A percentile compares a stretch with the other conserved stretches of the same genome.
Conservation (phyloP, 106 monocot genomes). For the Triglochin maritima region DNA sequence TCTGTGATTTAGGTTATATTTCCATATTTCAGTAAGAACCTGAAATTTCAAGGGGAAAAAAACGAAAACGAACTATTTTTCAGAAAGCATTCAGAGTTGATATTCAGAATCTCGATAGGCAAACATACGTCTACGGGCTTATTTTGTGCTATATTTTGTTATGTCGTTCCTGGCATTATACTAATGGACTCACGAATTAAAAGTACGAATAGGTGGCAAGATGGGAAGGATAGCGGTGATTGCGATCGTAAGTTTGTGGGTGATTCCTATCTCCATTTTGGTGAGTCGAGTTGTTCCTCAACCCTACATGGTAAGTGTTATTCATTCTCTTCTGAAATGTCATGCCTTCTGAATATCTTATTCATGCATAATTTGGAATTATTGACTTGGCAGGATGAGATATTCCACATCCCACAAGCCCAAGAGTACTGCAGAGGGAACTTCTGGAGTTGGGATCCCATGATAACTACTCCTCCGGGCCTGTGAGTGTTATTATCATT, state of each 20-base stretch:
- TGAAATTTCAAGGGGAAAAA: too few relatives aligned
- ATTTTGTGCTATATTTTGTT: too few relatives aligned
- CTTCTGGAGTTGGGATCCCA: constrained; percentile 85
- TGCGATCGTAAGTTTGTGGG: constrained; percentile 41
- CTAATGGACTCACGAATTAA: too few relatives aligned
- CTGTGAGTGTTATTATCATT: constrained; percentile 34
- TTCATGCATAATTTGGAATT: too few relatives aligned
- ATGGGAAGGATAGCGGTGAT: constrained; percentile 62
- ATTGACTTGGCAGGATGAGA: constrained; percentile 59
- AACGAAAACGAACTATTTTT: too few relatives aligned
- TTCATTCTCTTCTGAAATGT: neutral
- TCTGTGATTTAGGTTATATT: too few relatives aligned
- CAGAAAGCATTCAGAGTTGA: too few relatives aligned
- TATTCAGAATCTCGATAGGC: too few relatives aligned
- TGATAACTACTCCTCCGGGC: constrained; percentile 98
- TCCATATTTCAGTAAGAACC: too few relatives aligned
- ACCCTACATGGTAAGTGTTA: constrained; percentile 67
- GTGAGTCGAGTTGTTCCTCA: constrained; percentile 65
- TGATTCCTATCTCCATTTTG: constrained; percentile 53
- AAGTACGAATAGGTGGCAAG: neutral
- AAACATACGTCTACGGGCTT: too few relatives aligned
- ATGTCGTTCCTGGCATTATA: too few relatives aligned
- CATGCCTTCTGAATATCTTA: too few relatives aligned
- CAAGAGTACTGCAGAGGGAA: constrained; percentile 71
- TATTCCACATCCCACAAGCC: constrained; percentile 87